Evolutionary conservation across 2,329 filamentous ascomycete species (phyloP).

Genomic region (Exophiala phaeomuriformis): DNA sequence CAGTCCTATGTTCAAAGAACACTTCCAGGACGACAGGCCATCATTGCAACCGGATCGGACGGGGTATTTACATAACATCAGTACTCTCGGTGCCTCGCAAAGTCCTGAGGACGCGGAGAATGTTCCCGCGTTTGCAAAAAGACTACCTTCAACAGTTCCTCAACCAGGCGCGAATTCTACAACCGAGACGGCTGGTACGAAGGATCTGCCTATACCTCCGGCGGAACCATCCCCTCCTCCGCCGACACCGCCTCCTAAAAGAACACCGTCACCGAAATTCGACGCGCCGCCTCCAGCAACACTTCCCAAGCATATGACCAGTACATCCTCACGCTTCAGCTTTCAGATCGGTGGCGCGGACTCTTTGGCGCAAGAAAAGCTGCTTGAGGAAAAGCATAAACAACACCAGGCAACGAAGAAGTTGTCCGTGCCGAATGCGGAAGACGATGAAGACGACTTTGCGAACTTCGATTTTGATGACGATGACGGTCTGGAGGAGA

Average conservation of each 20-base stretch:
- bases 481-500: constrained; percentile 41
- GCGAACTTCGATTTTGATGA: constrained; percentile 39
- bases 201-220: constrained; percentile 1
- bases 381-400: constrained; percentile 58
- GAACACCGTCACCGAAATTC: constrained; percentile 23
- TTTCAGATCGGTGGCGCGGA: constrained; percentile 56
- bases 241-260: constrained; percentile 22
- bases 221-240: constrained; percentile 17
- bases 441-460: constrained; percentile 30
- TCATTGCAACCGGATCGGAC: constrained; percentile 37
- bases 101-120: constrained; percentile 29
- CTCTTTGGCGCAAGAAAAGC: constrained; percentile 53
- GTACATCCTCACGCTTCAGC: constrained; percentile 57
- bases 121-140: constrained; percentile 40
- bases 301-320: constrained; percentile 44
- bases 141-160: constrained; percentile 32
- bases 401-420: constrained; percentile 43
- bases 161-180: constrained; percentile 4
- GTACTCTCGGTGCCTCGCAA: constrained; percentile 31
- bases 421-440: constrained; percentile 29
- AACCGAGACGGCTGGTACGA: constrained; percentile 5
- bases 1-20: constrained; percentile 54
- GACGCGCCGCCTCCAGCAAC: constrained; percentile 26
- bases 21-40: constrained; percentile 48
- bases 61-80: constrained; percentile 38